phyloP scores from a whole-genome alignment of 2,329 filamentous ascomycete genomes.

The Penicillium sp. region DNA sequence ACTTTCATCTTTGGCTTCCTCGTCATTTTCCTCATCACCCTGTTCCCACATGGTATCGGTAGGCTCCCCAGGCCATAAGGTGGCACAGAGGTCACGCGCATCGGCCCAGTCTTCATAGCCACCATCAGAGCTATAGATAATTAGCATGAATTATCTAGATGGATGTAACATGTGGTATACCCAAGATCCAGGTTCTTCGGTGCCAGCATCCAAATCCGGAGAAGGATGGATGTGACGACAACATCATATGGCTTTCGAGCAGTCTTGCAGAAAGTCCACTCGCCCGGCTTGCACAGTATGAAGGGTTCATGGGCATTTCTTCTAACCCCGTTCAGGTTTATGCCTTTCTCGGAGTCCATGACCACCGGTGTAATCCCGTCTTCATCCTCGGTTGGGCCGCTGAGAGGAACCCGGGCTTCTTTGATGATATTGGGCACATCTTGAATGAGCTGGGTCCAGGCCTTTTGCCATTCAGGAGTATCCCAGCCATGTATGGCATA shows the following conservation, averaged over 20 bases:
- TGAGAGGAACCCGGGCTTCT: not conserved
- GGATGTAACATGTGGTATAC: not conserved
- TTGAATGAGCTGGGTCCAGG: slow-evolving; percentile 18
- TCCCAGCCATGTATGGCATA: slow-evolving; percentile 13
- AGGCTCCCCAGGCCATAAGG: slow-evolving; percentile 6
- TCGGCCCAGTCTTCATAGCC: slow-evolving; percentile 4
- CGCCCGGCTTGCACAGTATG: not conserved
- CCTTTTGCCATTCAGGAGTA: slow-evolving; percentile 14
- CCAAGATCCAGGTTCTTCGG: slow-evolving; percentile 5
- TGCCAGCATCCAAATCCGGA: slow-evolving; percentile 20
- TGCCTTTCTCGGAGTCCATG: slow-evolving; percentile 4
- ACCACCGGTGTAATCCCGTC: not conserved
- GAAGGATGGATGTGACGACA: slow-evolving; percentile 20
- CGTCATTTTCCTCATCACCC: not conserved
- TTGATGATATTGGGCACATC: slow-evolving; percentile 15
- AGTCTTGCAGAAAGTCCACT: slow-evolving; percentile 16
- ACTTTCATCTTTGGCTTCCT: not conserved
- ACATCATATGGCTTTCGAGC: slow-evolving; percentile 18
- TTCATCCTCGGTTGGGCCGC: not conserved
- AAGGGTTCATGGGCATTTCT: slow-evolving; percentile 10
- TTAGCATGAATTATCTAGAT: not conserved
- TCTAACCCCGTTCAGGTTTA: slow-evolving; percentile 14
- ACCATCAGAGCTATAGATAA: slow-evolving; percentile 12
- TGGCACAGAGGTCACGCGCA: slow-evolving; percentile 1
- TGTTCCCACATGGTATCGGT: not conserved